Base-by-base conservation (phyloP, 2,329 filamentous ascomycete genomes). In the Rutstroemia sp. region DNA sequence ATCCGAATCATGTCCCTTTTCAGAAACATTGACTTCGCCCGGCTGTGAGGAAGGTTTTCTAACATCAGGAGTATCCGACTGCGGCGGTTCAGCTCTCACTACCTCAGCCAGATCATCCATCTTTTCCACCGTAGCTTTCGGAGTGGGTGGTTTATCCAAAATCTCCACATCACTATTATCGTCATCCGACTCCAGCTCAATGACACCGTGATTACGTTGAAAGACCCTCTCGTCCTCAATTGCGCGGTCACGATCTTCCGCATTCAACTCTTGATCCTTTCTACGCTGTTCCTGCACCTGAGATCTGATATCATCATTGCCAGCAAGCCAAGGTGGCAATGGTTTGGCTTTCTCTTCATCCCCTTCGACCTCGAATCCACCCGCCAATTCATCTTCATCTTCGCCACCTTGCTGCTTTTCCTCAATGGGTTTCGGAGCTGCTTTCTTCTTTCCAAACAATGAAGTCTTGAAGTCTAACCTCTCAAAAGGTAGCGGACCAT, bases 401-500 rank as follows among this genome's bases (percentile, higher is more conserved):
- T 69, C 67, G 4, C 64, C 58, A 12, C 51, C 42, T 9, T 59
- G 61, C 0, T 57, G 51, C 5, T 51, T 44, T 7, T 59, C 62
- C 0, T 57, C 54, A 6, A 63, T 58, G 8, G 38, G 63, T 6
- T 63, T 58, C 9, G 68, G 61, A 0, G 58, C 42, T 7, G 64
- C 60, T 19, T 30, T 44, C 9, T 74, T 76, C 60, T 75, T 77
- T 5, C 71, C 72, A 58, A 83, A 84, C 2, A 84, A 74, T 1
- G 77, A 79, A 2, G 81, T 85, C 51, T 81, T 84, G 77, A 80
- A 84, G 46, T 87, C 83, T 1, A 96, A 77, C 67, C 90, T 92
- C 64, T 96, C 91, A 66, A 99, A 99, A 0, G 94, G 94, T 5
- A 99, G 72, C 0, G 92, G 90, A 0, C 92, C 92, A 61, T 82